Percentiles rank a stretch among this genome's conserved stretches.
These are phyloP conservation scores for Aspergillus sparsus DNA, from an alignment of 495 filamentous ascomycete species.

Conservation along the genomic window DNA sequence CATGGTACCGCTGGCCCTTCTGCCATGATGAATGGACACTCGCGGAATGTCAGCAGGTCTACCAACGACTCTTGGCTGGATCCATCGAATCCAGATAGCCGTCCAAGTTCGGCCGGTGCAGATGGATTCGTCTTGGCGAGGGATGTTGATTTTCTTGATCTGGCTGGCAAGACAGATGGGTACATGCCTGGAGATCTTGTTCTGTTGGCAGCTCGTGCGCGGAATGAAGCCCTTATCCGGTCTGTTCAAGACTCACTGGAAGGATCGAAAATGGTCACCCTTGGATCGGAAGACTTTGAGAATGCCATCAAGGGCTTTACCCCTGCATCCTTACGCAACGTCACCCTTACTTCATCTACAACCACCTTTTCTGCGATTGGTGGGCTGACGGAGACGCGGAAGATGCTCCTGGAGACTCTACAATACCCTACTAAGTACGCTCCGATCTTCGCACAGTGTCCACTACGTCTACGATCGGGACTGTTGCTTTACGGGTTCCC, in stretches of 20 bases:
- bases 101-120: slow-evolving; percentile 48
- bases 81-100: slow-evolving; percentile 52
- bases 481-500: slow-evolving; percentile 92
- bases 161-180: slow-evolving; percentile 90
- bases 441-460: slow-evolving; percentile 94
- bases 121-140: slow-evolving; percentile 68
- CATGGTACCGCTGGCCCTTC: slow-evolving; percentile 31
- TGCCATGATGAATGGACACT: slow-evolving; percentile 37
- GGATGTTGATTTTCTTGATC: slow-evolving; percentile 86
- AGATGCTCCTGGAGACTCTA: slow-evolving; percentile 86
- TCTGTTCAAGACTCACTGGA: slow-evolving; percentile 47
- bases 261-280: slow-evolving; percentile 52
- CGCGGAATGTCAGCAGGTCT: slow-evolving; percentile 39
- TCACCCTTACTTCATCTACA: slow-evolving; percentile 85
- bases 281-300: slow-evolving; percentile 74
- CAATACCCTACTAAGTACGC: slow-evolving; percentile 98
- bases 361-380: slow-evolving; percentile 90
- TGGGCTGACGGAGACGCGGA: slow-evolving; percentile 79
- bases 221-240: slow-evolving; percentile 87
- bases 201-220: slow-evolving; percentile 79
- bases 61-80: slow-evolving; percentile 71
- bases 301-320: slow-evolving; percentile 87
- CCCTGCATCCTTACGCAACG: slow-evolving; percentile 88
- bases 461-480: slow-evolving; percentile 87
- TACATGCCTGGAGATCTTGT: slow-evolving; percentile 96